Base-by-base conservation (phyloP, 345 rosid species). In the Melaleuca quinquenervia region DNA sequence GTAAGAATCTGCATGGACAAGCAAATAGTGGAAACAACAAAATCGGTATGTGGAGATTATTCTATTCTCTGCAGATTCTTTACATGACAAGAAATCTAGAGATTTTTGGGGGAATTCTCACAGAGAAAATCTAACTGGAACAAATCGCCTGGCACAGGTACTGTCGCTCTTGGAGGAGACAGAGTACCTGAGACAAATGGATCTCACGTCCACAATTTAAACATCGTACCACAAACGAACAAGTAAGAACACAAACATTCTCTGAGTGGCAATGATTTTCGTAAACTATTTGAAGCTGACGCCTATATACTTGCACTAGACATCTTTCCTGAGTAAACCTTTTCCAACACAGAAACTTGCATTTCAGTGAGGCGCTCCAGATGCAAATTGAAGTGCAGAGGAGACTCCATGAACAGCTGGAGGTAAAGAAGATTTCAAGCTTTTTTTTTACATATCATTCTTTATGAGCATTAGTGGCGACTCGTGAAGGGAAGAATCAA, bases 331-430 rank as follows among this genome's bases (percentile, higher is more conserved):
- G 55, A 32, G 55, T 83, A 36, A 29, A 55, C 44, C 7, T 50
- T 44, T 82, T 27, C 54, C 29, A 18, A 52, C 52, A 22, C 90
- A 88, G 86, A 55, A 82, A 75, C 62, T 22, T 84, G 26, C 84
- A 53, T 74, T 60, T 83, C 56, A 55, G 82, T 51, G 87, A 89
- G 64, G 88, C 87, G 44, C 85, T 86, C 22, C 85, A 87, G 84
- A 86, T 86, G 88, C 92, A 90, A 60, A 87, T 89, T 49, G 89
- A 89, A 85, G 92, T 85, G 32, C 89, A 87, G 54, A 85, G 87
- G 50, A 85, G 58, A 83, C 84, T 90, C 45, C 88, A 89, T 83
- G 87, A 86, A 29, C 90, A 89, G 64, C 82, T 90, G 2, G 90
- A 90, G 92, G 90, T 90, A 87, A 27, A 44, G 14, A 50, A 32